phyloP scores from a whole-genome alignment of 768 basidiomycete species.

The Russula abietina region DNA sequence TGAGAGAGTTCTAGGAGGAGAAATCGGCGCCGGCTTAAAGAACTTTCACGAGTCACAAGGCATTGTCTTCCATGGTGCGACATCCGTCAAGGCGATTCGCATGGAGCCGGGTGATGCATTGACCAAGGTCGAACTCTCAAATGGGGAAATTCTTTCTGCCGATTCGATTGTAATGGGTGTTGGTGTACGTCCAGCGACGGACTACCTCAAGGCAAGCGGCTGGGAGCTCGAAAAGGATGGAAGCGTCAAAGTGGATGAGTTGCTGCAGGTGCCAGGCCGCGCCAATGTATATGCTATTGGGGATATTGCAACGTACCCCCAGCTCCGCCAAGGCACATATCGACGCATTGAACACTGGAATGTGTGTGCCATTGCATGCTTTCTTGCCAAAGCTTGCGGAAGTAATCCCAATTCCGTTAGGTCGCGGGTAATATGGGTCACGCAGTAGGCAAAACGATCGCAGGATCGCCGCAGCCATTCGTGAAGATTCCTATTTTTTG shows the following conservation, averaged over 20 bases:
- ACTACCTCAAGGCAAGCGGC: slow-evolving; percentile 67
- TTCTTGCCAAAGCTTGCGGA: neutral
- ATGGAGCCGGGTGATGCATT: slow-evolving; percentile 44
- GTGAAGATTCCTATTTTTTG: slow-evolving; percentile 82
- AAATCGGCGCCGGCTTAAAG: slow-evolving; percentile 70
- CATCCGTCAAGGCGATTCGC: slow-evolving; percentile 61
- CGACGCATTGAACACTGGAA: slow-evolving; percentile 89
- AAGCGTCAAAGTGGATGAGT: slow-evolving; percentile 71
- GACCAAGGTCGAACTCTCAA: slow-evolving; percentile 41
- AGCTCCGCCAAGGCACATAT: slow-evolving; percentile 43
- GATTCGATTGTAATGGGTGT: slow-evolving; percentile 83
- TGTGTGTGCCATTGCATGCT: slow-evolving; percentile 35
- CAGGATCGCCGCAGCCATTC: slow-evolving; percentile 50
- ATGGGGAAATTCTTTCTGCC: slow-evolving; percentile 48
- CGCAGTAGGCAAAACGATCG: slow-evolving; percentile 73
- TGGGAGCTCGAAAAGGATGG: slow-evolving; percentile 69
- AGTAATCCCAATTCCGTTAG: slow-evolving; percentile 31
- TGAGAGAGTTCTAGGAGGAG: slow-evolving; percentile 70
- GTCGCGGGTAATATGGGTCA: slow-evolving; percentile 85
- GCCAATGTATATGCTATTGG: slow-evolving; percentile 66
- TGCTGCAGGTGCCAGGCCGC: slow-evolving; percentile 51
- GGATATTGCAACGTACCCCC: slow-evolving; percentile 79
- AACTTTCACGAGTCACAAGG: slow-evolving; percentile 79
- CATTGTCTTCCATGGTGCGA: slow-evolving; percentile 76
- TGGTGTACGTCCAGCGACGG: slow-evolving; percentile 78